Evolutionary conservation across 306 rosid species (phyloP), one percentile per base, ranked within the genome.

Genomic region (Prunus salicina): DNA sequence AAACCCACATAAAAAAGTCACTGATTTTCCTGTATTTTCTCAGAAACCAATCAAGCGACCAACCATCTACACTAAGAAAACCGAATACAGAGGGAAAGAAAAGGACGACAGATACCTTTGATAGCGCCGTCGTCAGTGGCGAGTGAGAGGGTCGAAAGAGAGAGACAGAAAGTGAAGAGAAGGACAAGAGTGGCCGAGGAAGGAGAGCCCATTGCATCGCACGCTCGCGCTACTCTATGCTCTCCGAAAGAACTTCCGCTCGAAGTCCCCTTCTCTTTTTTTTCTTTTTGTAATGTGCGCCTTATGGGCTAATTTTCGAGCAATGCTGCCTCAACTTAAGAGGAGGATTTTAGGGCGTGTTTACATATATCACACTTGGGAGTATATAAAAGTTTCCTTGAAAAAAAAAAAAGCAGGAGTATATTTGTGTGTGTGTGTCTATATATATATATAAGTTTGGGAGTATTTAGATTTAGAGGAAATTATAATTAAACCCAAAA

Each of bases 131-230:
- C 67, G 22, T 74, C 72, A 27, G 41, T 57, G 71, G 81, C 76
- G 7, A 27, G 69, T 43, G 76, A 69, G 50, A 28, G 30, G 9
- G 81, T 41, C 32, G 46, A 41, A 13, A 47, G 67, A 20, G 63
- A 67, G 41, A 78, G 70, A 16, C 30, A 78, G 69, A 79, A 8
- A 50, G 69, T 34, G 15, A 56, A 8, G 46, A 82, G 64, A 56
- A 15, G 70, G 15, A 38, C 32, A 11, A 34, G 62, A 76, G 10
- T 19, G 41, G 32, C 16, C 34, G 27, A 16, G 61, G 75, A 58
- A 30, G 56, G 19, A 2, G 57, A 64, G 63, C 66, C 70, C 89
- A 83, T 82, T 13, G 11, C 57, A 34, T 45, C 57, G 55, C 50
- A 25, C 57, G 18, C 8, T 20, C 64, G 4, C 73, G 8, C 73